These are phyloP conservation scores for Exophiala oligosperma DNA, from an alignment of 2,329 filamentous ascomycete genomes.

Conservation along the genomic window DNA sequence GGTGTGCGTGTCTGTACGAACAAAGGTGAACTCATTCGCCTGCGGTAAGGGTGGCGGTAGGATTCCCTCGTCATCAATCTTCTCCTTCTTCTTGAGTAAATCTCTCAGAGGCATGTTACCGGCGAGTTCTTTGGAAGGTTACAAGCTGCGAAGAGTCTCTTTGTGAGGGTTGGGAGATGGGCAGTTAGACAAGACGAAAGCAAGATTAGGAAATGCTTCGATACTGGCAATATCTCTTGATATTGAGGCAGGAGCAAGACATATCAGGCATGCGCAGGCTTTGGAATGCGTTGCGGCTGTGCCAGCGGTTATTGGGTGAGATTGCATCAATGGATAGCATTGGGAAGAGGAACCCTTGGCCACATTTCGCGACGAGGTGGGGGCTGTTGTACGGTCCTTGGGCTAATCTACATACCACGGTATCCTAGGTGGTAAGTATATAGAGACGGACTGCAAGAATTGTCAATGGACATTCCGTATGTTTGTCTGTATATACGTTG, in stretches of 20 bases:
- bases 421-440: not conserved
- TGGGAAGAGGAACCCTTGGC: not conserved
- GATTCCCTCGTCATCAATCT: conserved; percentile 41
- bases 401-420: too few species aligned
- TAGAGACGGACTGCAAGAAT: not conserved
- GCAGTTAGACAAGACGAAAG: not conserved
- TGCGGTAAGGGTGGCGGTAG: conserved; percentile 34
- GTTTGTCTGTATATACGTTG: too few species aligned
- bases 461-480: not conserved
- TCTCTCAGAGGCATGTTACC: conserved; percentile 58
- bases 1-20: conserved; percentile 78
- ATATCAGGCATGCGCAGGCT: conserved; percentile 4
- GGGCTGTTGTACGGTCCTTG: not conserved
- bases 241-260: conserved; percentile 10
- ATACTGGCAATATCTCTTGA: conserved; percentile 21
- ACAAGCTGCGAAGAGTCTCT: not conserved
- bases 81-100: conserved; percentile 64
- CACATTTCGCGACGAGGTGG: not conserved
- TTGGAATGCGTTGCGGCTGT: conserved; percentile 17
- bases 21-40: conserved; percentile 73
- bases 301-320: conserved; percentile 14
- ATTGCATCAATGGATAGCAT: conserved; percentile 1
- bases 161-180: not conserved
- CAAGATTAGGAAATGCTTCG: conserved; percentile 13
- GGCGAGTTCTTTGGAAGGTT: not conserved